Evolutionary conservation across 2,329 filamentous ascomycete species (phyloP), one percentile per base, ranked within the genome.

Genomic region (Lasiodiplodia gonubiensis): DNA sequence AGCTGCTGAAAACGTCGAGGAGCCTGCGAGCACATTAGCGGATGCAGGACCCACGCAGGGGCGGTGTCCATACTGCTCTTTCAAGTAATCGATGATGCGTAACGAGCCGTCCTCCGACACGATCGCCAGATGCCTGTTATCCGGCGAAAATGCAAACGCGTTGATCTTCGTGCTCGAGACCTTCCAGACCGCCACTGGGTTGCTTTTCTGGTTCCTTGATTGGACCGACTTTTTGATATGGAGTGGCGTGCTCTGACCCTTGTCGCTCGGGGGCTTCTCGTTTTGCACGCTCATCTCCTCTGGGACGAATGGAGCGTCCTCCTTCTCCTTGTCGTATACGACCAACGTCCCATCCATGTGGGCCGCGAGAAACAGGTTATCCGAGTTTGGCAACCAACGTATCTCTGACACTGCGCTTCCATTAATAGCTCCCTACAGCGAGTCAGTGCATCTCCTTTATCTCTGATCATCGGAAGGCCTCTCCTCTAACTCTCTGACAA

Each of bases 271-370:
- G 4, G 67, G 53, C 23, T 59, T 57, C 39, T 68, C 61, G 71
- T 55, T 66, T 51, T 23, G 66, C 46, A 60, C 35, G 27, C 39
- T 57, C 42, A 55, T 61, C 18, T 71, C 71, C 75, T 97, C 93
- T 0, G 91, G 86, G 3, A 88, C 84, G 74, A 97, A 95, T 1
- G 89, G 84, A 0, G 90, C 89, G 76, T 97, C 94, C 70, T 97
- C 94, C 77, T 95, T 97, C 75, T 97, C 94, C 80, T 98, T 99
- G 80, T 99, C 95, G 73, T 98, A 99, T 1, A 98, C 93, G 2
- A 99, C 87, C 53, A 99, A 79, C 2, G 91, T 90, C 1, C 95
- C 95, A 74, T 99, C 94, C 84, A 93, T 92, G 77, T 98, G 94
- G 12, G 93, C 91, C 12, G 94, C 94, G 54, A 99, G 84, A 75